phyloP scores from a whole-genome alignment of 345 rosid species.

The Brassica rapa region DNA sequence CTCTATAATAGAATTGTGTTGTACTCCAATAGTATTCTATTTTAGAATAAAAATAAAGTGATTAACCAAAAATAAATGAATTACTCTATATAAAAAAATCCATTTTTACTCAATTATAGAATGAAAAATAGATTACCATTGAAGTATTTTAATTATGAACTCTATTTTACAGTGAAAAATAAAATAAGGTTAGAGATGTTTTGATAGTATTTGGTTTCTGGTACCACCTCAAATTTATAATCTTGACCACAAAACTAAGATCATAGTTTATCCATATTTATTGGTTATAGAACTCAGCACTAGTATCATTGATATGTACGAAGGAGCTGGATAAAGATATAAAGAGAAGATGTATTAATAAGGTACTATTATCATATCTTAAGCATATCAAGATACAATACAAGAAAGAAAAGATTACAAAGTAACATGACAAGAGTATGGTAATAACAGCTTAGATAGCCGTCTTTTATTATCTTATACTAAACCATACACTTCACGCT shows the following conservation, averaged over 20 bases:
- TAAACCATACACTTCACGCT: constrained; percentile 8
- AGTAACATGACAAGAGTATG: constrained; percentile 5
- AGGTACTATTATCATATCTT: constrained; percentile 20
- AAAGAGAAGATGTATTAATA: background rate
- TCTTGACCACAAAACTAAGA: background rate
- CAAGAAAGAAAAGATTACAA: constrained; percentile 12
- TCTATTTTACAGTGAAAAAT: too few relatives aligned
- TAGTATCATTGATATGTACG: background rate
- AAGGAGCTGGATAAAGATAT: constrained; percentile 1
- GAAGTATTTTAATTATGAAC: too few relatives aligned
- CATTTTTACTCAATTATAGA: too few relatives aligned
- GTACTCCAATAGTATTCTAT: too few relatives aligned
- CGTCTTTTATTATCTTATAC: constrained; percentile 18
- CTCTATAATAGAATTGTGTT: too few relatives aligned
- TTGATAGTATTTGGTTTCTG: too few relatives aligned
- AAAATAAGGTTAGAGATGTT: too few relatives aligned
- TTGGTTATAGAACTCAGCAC: background rate
- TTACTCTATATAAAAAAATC: too few relatives aligned
- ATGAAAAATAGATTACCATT: too few relatives aligned
- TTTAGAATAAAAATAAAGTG: too few relatives aligned
- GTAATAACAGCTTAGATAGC: background rate
- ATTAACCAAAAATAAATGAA: too few relatives aligned
- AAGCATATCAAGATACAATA: constrained; percentile 10
- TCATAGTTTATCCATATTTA: background rate
- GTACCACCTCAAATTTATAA: too few relatives aligned